A percentile compares a stretch with the other conserved stretches of the same genome.
Evolutionary conservation across 2,329 filamentous ascomycete genomes (phyloP).

Genomic region (Periconia sp.): DNA sequence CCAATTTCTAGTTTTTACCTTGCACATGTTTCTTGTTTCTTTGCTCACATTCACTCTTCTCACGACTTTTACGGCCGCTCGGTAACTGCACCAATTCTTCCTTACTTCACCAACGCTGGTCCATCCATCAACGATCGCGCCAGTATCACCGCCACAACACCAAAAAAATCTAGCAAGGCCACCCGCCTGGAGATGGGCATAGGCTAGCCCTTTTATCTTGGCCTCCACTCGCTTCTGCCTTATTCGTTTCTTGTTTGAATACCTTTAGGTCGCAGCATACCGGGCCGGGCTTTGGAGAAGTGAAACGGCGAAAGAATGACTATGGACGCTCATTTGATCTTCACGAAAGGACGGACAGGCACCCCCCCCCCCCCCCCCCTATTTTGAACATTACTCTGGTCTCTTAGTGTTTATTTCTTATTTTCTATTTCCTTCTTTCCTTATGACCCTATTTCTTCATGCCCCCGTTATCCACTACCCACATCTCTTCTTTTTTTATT

Average conservation of each 20-base stretch:
- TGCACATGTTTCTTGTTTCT: background rate
- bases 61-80: background rate
- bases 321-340: background rate
- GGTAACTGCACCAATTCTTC: background rate
- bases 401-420: background rate
- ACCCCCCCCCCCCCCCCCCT: too few species aligned
- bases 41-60: slow-evolving; percentile 1
- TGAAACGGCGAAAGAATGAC: slow-evolving; percentile 1
- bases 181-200: slow-evolving; percentile 11
- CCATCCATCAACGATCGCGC: background rate
- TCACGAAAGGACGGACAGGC: background rate
- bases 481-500: background rate
- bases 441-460: background rate
- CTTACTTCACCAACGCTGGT: background rate
- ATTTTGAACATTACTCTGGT: background rate
- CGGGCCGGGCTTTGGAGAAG: background rate
- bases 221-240: background rate
- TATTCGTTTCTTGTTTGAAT: background rate
- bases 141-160: background rate
- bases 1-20: slow-evolving; percentile 1
- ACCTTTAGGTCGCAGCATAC: background rate
- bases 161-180: background rate
- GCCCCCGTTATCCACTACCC: background rate
- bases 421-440: slow-evolving; percentile 18
- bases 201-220: background rate